Evolutionary conservation across 441 rosid genomes (phyloP).

Genomic region (Kokia cookei): DNA sequence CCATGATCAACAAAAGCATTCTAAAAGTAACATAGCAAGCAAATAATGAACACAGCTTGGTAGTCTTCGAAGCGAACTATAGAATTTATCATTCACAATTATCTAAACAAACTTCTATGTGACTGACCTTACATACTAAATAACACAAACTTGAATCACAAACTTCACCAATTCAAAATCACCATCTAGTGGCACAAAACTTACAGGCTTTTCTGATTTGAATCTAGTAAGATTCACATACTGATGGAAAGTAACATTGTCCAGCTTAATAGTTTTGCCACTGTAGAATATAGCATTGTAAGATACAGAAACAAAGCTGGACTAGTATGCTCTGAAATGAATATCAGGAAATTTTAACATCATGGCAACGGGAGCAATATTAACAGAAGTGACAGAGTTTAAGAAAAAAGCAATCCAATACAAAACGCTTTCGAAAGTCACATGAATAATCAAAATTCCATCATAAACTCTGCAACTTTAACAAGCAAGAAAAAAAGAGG

Average conservation of each 20-base stretch:
- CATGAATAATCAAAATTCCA: neutral
- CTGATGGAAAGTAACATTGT: conserved; percentile 98
- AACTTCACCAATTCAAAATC: conserved; percentile 99
- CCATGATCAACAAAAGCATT: neutral
- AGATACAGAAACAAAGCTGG: neutral
- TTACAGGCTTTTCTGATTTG: conserved; percentile 95
- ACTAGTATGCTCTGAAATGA: neutral
- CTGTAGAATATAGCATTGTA: conserved; percentile 39
- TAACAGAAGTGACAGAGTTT: neutral
- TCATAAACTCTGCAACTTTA: neutral
- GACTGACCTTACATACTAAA: neutral
- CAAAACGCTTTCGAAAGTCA: neutral
- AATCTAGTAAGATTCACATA: conserved; percentile 96
- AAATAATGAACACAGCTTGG: neutral
- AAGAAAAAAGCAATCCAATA: neutral
- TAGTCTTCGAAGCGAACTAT: neutral
- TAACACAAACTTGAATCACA: neutral
- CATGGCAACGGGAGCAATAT: neutral
- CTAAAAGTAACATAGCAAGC: neutral
- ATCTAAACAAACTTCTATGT: neutral
- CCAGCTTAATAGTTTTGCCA: conserved; percentile 98
- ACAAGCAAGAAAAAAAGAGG: neutral
- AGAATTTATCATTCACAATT: neutral
- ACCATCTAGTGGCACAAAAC: conserved; percentile 99
- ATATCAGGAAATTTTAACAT: neutral